Base-by-base conservation (phyloP, 2,329 filamentous ascomycete genomes). In the Colletotrichum graminicola region DNA sequence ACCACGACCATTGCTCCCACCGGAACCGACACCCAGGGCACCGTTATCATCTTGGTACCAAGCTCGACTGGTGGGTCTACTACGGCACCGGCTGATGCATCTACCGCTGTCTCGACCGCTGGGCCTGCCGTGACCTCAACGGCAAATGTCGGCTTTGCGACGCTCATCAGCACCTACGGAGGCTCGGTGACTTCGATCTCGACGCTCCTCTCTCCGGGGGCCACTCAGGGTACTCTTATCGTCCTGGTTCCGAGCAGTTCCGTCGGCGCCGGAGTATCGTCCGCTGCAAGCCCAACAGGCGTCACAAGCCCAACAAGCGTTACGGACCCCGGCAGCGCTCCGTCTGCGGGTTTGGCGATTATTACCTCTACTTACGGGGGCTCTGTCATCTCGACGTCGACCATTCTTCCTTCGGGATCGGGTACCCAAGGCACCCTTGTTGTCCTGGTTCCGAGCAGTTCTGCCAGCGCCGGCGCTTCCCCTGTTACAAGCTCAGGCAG, bases 1-100 rank as follows among this genome's bases (percentile, higher is more conserved):
- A 72, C 66, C 11, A 69, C 62, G 21, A 72, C 66, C 3, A 39
- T 72, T 39, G 29, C 60, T 43, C 66, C 69, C 2, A 60, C 54
- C 1, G 69, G 60, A 10, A 59, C 69, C 10, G 29, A 61, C 3
- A 43, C 26, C 8, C 36, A 32, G 32, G 66, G 69, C 1, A 72
- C 60, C 1, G 32, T 72, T 4, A 49, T 72, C 1, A 18, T 72
- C 18, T 29, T 72, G 18, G 52, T 69, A 11, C 69, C 69, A 11
- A 68, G 60, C 59, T 47, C 69, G 14, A 72, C 54, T 1, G 61
- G 21, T 11, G 34, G 1, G 16, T 43, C 66, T 5, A 21, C 18
- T 45, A 2, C 18, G 18, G 7, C 18, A n/a, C 10, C 18, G 18
- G 10, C 11, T 10, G 43, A 45, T n/a, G 43, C 6, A 2, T 45